phyloP scores from a whole-genome alignment of 2,329 filamentous ascomycete genomes.

The Colletotrichum zoysiae region DNA sequence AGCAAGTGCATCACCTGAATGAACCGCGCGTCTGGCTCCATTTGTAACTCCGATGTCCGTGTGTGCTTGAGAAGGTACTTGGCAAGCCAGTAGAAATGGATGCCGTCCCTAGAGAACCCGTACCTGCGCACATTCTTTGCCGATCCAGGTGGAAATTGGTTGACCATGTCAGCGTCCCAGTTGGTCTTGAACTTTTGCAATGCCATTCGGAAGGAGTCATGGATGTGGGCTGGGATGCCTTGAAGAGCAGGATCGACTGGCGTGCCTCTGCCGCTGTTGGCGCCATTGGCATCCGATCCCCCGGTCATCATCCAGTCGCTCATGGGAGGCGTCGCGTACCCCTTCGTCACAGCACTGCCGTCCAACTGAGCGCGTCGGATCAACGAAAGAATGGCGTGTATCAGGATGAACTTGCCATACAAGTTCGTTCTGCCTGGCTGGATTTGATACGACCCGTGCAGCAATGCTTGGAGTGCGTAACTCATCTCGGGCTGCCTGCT shows the following conservation, averaged over 20 bases:
- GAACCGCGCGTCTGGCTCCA: constrained; percentile 70
- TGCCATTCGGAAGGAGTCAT: constrained; percentile 65
- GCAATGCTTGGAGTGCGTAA: constrained; percentile 70
- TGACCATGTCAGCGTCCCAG: constrained; percentile 78
- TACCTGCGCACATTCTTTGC: constrained; percentile 68
- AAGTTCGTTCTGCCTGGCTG: constrained; percentile 76
- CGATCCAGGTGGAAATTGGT: constrained; percentile 71
- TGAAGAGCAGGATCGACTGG: constrained; percentile 55
- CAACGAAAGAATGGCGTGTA: constrained; percentile 76
- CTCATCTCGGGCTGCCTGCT: constrained; percentile 75
- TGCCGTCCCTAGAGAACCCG: constrained; percentile 78
- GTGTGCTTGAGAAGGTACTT: constrained; percentile 74
- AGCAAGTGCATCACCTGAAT: constrained; percentile 70
- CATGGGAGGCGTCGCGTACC: constrained; percentile 68
- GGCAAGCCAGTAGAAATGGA: constrained; percentile 81
- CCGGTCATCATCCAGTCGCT: constrained; percentile 67
- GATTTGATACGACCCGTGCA: constrained; percentile 70
- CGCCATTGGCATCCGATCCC: constrained; percentile 52
- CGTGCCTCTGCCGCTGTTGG: constrained; percentile 60
- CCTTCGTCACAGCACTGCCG: constrained; percentile 53
- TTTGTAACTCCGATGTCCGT: constrained; percentile 64
- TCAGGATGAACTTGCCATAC: constrained; percentile 79
- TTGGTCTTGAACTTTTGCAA: constrained; percentile 79
- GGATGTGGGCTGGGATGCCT: constrained; percentile 58
- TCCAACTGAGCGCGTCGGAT: constrained; percentile 62